Base-by-base conservation (phyloP, 2,329 filamentous ascomycete species). In the Alternaria sp. region DNA sequence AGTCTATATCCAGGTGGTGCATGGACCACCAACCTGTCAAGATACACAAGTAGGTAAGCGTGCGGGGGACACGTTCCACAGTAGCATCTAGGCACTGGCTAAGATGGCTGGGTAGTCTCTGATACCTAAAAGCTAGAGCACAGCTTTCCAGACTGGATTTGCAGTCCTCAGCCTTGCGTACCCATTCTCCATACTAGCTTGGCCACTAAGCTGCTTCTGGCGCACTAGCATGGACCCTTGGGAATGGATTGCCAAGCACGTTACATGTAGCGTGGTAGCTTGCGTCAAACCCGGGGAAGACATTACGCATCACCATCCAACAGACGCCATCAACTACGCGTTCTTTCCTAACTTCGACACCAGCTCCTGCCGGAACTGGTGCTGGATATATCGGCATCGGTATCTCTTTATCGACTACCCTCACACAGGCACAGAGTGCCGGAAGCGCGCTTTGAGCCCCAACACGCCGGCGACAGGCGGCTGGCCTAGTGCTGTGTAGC, bases 401-500 rank as follows among this genome's bases (percentile, higher is more conserved):
- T 26, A 41, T 24, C 11, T 22, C 7, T 14, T 12, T n/a, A 12
- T 34, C n/a, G 7, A 12, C 12, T 20, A 41, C 7, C 32, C 41
- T 42, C 41, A 3, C 22, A 22, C 53, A 11, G 57, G 53, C 53
- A 60, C 53, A 18, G 39, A 22, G 52, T 60, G 57, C 46, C 43
- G 22, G 14, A 28, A 43, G 22, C 38, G 30, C 46, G 43, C 44
- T 48, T 34, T 48, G 53, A 57, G 43, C 47, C 36, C 49, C 38
- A 47, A 52, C 38, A 55, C 52, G 44, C 30, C 52, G 49, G 52
- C 57, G 46, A 46, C 39, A 56, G 69, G 68, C 69, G 67, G 65
- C 64, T 62, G 54, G 61, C 67, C 65, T 65, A 63, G 65, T 66
- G 63, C 68, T 68, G 70, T 68, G 67, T 71, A 68, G 67, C 67